Conservation (phyloP, 352 stramenopile genomes). For the Phytophthora ramorum region DNA sequence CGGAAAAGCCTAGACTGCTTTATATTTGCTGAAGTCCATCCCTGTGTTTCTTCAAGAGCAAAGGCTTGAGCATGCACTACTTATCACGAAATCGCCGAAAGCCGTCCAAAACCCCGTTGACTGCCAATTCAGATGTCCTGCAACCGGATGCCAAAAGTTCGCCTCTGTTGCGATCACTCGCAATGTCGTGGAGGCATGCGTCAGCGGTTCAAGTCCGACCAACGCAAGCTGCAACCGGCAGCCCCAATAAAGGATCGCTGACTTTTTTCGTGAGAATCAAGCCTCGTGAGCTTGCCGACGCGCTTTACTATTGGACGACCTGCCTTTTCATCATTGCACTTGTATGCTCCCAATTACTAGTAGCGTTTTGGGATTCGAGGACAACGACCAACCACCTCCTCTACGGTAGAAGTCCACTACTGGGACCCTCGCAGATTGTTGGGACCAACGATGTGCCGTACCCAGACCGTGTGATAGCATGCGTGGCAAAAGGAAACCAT, state of each 20-base stretch:
- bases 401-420: conserved; percentile 19
- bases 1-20: background rate
- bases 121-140: background rate
- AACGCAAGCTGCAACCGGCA: background rate
- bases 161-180: background rate
- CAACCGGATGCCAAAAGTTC: background rate
- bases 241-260: background rate
- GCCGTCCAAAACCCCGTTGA: background rate
- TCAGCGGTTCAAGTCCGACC: conserved; percentile 6
- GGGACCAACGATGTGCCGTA: conserved; percentile 58
- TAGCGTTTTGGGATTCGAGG: conserved; percentile 34
- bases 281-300: conserved; percentile 4
- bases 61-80: background rate
- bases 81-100: conserved; percentile 2
- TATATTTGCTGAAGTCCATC: background rate
- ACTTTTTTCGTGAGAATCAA: background rate
- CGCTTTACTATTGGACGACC: conserved; percentile 24
- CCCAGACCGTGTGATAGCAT: conserved; percentile 51
- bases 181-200: background rate
- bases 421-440: conserved; percentile 28
- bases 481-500: conserved; percentile 22
- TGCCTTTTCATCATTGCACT: conserved; percentile 43
- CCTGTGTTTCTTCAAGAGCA: background rate
- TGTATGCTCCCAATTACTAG: conserved; percentile 45
- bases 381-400: background rate